phyloP scores from a whole-genome alignment of 768 basidiomycete species.

The Rhodotorula taiwanensis region DNA sequence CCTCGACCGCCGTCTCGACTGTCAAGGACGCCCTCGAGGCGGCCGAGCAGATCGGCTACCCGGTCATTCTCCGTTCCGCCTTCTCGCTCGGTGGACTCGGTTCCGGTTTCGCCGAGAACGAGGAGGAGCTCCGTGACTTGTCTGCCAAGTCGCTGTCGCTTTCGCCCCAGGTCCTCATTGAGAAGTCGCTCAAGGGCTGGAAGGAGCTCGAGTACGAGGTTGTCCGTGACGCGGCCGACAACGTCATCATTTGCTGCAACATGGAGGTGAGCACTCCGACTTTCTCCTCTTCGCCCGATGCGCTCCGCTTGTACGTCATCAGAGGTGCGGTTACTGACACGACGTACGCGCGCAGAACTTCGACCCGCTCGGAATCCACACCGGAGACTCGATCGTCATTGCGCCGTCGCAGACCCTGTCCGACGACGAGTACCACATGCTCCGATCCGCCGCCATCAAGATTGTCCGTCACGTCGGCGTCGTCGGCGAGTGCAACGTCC shows the following conservation, averaged over 20 bases:
- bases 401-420: slow-evolving; percentile 96
- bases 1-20: slow-evolving; percentile 92
- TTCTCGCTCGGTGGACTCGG: slow-evolving; percentile 98
- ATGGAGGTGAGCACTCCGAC: slow-evolving; percentile 53
- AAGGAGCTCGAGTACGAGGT: slow-evolving; percentile 99
- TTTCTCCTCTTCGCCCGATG: no score
- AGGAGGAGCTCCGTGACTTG: slow-evolving; percentile 88
- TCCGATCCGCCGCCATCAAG: slow-evolving; percentile 94
- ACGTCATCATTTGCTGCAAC: slow-evolving; percentile 99
- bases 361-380: slow-evolving; percentile 96
- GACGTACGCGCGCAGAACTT: slow-evolving; percentile 64
- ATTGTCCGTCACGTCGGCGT: slow-evolving; percentile 66
- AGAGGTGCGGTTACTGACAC: no score
- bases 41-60: slow-evolving; percentile 86
- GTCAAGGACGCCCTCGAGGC: slow-evolving; percentile 88
- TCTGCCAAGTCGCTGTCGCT: slow-evolving; percentile 83
- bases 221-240: slow-evolving; percentile 90
- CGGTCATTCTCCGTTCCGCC: slow-evolving; percentile 91
- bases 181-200: slow-evolving; percentile 98
- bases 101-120: slow-evolving; percentile 91
- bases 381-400: slow-evolving; percentile 98
- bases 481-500: slow-evolving; percentile 92
- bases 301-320: no score
- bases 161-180: slow-evolving; percentile 91
- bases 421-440: slow-evolving; percentile 93